Base-by-base conservation (phyloP, 1,284 basidiomycete species). In the Agaricales sp. region DNA sequence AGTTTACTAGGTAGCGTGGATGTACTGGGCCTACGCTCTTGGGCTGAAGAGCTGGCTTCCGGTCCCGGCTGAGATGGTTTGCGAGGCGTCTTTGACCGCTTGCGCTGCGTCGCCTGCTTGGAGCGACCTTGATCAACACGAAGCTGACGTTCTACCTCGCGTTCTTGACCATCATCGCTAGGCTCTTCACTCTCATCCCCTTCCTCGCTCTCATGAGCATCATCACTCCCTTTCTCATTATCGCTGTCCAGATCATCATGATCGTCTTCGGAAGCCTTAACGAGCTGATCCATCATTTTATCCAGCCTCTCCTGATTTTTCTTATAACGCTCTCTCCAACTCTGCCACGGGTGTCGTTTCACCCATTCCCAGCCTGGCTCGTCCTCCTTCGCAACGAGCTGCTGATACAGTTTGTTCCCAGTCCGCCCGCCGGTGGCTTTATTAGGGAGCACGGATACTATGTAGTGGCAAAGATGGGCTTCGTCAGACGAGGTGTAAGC, bases 251-350 rank as follows among this genome's bases (percentile, higher is more conserved):
- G n/a, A n/a, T n/a, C n/a, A n/a, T n/a, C n/a, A n/a, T n/a, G n/a
- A n/a, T n/a, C n/a, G n/a, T n/a, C n/a, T n/a, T n/a, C n/a, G n/a
- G n/a, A n/a, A 58, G 80, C 71, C 26, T 76, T 76, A 3, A 87
- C 85, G 11, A 87, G 78, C 13, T 67, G 65, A 2, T 75, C 63
- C 46, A 89, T 87, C 50, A 75, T 65, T 16, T 58, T 59, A 59
- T 88, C 84, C 43, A 89, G 71, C 4, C 83, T 75, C 1, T 66
- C 59, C 0, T 80, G 67, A 54, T 89, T 83, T 63, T 89, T 89
- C 68, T 88, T 88, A 66, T 89, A 89, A 22, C 87, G 73, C 59
- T 89, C 86, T 30, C 87, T 76, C 86, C 86, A 89, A 13, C 87
- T 89, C 54, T 88, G 85, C 86, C 86, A 89, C 6, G 86, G 87